These are phyloP conservation scores for Hordeum pubiflorum DNA, from an alignment of 202 grass and related monocot species.

Conservation along the genomic window DNA sequence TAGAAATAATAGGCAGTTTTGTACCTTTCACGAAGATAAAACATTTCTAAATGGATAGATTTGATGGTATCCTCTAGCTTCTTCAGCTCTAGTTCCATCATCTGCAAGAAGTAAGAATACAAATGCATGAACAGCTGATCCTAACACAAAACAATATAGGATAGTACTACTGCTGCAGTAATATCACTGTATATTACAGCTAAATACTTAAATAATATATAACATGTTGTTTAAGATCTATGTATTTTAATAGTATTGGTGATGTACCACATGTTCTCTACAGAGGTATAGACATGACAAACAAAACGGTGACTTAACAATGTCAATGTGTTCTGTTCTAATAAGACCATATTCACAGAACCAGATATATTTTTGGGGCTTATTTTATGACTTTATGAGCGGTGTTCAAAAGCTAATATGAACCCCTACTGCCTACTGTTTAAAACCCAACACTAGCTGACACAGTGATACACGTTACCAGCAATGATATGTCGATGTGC, in stretches of 20 bases:
- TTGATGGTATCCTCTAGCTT: slow-evolving; percentile 80
- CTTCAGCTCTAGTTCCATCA: slow-evolving; percentile 83
- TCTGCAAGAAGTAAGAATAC: slow-evolving; percentile 29
- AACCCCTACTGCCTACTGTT: neutral
- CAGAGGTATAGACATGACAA: neutral
- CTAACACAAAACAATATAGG: neutral
- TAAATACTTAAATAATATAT: neutral
- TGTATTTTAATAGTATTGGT: neutral
- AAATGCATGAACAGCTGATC: neutral
- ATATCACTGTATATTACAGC: neutral
- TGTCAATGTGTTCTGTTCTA: neutral
- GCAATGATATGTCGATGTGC: neutral
- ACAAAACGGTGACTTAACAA: neutral
- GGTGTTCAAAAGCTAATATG: neutral
- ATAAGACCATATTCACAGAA: neutral
- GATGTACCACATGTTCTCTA: neutral
- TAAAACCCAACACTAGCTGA: neutral
- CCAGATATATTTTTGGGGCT: neutral
- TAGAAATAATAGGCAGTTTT: neutral
- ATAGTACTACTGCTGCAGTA: neutral
- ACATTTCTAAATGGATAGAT: slow-evolving; percentile 88
- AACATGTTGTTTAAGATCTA: neutral
- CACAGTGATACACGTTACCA: neutral
- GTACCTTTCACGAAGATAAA: slow-evolving; percentile 83
- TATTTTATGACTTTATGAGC: neutral